Base-by-base conservation (phyloP, 2,329 filamentous ascomycete species). In the Penicillium freii region DNA sequence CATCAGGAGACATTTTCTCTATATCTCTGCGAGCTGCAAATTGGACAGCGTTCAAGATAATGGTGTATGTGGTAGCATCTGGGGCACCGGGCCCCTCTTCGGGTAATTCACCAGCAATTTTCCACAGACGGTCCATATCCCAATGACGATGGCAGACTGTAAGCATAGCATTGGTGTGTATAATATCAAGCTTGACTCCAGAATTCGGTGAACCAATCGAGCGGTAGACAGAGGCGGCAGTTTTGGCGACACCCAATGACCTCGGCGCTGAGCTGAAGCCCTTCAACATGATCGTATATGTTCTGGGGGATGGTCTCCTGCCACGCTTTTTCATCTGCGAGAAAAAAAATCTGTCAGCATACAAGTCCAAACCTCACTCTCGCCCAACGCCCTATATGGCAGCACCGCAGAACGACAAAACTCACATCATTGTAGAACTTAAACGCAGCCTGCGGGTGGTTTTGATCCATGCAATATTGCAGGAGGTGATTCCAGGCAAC, bases 401-500 rank as follows among this genome's bases (percentile, higher is more conserved):
- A 46, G 31, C 39, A 27, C 25, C n/a, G n/a, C 46, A 15, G 44
- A 46, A 33, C 34, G 3, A 31, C 15, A 13, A 44, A 25, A 66
- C 80, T 61, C 73, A 90, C 89, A 73, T 97, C 93, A 73, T 97
- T 96, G 77, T 87, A 97, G n/a, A 91, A 79, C 75, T 89, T 92
- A 56, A 96, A 76, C 19, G 90, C 92, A 21, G 80, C 77, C 58
- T 81, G 81, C 34, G 91, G 73, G 51, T 81, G 81, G 42, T 84
- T 79, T 25, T 85, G 78, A 42, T 81, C 75, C 72, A 97, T 77
- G 60, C 85, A 80, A 72, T 91, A 85, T 56, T 87, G 83, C 56
- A 99, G 87, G 44, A 96, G 75, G 69, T 90, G 84, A 74, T 97
- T 97, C 92, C 93, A 99, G 57, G 89, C 87, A 57, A 95, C 92